Conservation (phyloP, 2,329 filamentous ascomycete species). For the Diplodia corticola region DNA sequence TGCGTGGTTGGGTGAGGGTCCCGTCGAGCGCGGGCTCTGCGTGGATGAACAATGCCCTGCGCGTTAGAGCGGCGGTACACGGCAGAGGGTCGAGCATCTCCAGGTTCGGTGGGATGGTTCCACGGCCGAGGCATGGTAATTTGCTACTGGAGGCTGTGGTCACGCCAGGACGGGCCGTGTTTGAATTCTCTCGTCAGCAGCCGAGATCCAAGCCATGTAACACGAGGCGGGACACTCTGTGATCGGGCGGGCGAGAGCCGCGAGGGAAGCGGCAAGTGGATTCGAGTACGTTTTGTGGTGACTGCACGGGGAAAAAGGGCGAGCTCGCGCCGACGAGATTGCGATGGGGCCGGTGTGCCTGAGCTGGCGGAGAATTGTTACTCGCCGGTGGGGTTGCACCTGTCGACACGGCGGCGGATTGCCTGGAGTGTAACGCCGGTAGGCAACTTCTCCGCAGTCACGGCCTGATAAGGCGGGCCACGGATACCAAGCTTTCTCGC, state of each 20-base stretch:
- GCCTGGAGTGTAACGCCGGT: slow-evolving; percentile 1
- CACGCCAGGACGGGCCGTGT: background rate
- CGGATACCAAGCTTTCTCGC: slow-evolving; percentile 13
- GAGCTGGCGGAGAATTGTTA: background rate
- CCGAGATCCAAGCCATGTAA: slow-evolving; percentile 14
- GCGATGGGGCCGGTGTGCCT: slow-evolving; percentile 10
- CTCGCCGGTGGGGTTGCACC: slow-evolving; percentile 3
- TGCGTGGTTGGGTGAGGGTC: background rate
- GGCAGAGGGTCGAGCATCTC: background rate
- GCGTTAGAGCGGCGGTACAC: background rate
- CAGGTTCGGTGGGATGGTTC: slow-evolving; percentile 2
- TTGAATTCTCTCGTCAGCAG: slow-evolving; percentile 2
- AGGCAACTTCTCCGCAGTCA: slow-evolving; percentile 1
- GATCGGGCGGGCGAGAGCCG: background rate
- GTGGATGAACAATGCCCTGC: background rate
- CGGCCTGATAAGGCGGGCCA: slow-evolving; percentile 9
- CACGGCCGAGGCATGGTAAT: slow-evolving; percentile 2
- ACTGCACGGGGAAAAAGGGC: background rate
- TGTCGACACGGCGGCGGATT: background rate
- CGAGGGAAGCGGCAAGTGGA: background rate
- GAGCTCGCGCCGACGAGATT: background rate
- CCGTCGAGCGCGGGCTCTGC: background rate
- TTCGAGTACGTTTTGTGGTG: slow-evolving; percentile 13
- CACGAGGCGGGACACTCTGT: background rate
- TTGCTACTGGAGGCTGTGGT: background rate